These are phyloP conservation scores for Peniophora sp. DNA, from an alignment of 1,284 basidiomycete genomes.

Conservation along the genomic window DNA sequence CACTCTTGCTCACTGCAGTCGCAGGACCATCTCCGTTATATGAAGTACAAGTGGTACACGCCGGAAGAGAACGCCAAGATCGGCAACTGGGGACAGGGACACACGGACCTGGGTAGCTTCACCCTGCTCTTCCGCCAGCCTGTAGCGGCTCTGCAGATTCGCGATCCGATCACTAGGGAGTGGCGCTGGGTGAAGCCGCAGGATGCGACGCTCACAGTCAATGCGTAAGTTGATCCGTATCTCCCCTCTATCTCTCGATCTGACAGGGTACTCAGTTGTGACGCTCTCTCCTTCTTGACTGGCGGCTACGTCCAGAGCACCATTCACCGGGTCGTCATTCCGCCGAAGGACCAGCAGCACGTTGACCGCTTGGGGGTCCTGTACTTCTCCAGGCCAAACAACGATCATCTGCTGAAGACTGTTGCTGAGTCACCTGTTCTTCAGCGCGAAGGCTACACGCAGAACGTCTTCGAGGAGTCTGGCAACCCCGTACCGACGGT, in stretches of 20 bases:
- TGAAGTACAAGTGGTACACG: slow-evolving; percentile 44
- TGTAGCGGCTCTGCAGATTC: slow-evolving; percentile 36
- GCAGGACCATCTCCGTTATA: slow-evolving; percentile 44
- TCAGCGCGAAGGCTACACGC: slow-evolving; percentile 35
- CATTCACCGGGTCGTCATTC: slow-evolving; percentile 43
- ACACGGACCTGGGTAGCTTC: slow-evolving; percentile 41
- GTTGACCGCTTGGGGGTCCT: slow-evolving; percentile 44
- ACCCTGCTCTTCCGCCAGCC: slow-evolving; percentile 38
- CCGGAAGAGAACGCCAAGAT: slow-evolving; percentile 35
- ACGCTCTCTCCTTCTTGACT: slow-evolving; percentile 42
- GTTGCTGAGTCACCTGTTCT: slow-evolving; percentile 38
- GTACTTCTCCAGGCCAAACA: slow-evolving; percentile 45
- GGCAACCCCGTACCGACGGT: slow-evolving; percentile 38
- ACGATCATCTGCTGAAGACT: slow-evolving; percentile 35
- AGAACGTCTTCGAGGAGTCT: slow-evolving; percentile 41
- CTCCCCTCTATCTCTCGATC: too few species aligned
- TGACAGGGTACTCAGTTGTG: slow-evolving; percentile 20
- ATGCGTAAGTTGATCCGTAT: slow-evolving; percentile 20
- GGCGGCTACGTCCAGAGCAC: slow-evolving; percentile 45
- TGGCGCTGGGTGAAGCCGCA: slow-evolving; percentile 43
- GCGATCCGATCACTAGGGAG: slow-evolving; percentile 25
- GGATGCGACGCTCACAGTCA: slow-evolving; percentile 40
- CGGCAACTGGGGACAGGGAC: slow-evolving; percentile 33
- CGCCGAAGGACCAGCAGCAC: slow-evolving; percentile 46
- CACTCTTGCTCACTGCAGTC: background rate